These are phyloP conservation scores for Trichoderma oligosporum DNA, from an alignment of 2,329 filamentous ascomycete species.

Conservation along the genomic window DNA sequence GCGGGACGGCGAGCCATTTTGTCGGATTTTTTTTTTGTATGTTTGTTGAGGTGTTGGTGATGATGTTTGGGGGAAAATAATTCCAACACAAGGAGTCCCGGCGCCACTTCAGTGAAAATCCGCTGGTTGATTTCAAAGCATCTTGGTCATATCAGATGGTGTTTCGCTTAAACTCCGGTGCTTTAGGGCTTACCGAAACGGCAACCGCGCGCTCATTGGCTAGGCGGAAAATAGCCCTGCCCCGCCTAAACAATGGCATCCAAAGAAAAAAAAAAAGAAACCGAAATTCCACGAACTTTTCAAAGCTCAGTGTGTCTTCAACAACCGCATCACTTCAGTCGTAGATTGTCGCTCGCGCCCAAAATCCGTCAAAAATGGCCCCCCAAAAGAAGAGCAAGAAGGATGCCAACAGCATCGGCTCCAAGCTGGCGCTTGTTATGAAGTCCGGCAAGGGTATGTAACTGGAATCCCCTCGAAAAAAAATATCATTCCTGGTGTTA, in stretches of 20 bases:
- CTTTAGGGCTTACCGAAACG: constrained; percentile 36
- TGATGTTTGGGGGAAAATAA: constrained; percentile 35
- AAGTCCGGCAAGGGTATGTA: constrained; percentile 70
- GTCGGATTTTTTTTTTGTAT: constrained; percentile 57
- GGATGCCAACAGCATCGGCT: constrained; percentile 68
- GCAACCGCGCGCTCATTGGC: constrained; percentile 30
- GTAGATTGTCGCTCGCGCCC: constrained; percentile 24
- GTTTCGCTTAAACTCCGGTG: constrained; percentile 37
- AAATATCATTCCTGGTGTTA: not conserved
- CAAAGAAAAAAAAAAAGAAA: constrained; percentile 24
- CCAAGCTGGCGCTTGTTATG: constrained; percentile 59
- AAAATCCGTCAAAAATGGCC: constrained; percentile 58
- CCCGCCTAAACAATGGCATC: constrained; percentile 22
- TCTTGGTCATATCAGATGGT: constrained; percentile 31
- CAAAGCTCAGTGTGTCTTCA: constrained; percentile 22
- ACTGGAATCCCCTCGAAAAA: not conserved
- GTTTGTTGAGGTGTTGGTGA: constrained; percentile 32
- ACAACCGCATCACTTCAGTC: constrained; percentile 33
- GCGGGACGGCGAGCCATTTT: constrained; percentile 99
- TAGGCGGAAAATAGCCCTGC: constrained; percentile 20
- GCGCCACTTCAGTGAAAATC: constrained; percentile 31
- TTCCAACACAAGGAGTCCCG: constrained; percentile 28
- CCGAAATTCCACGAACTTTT: constrained; percentile 28
- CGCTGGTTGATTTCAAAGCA: constrained; percentile 55
- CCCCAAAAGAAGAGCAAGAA: constrained; percentile 79